A percentile compares a stretch with the other conserved stretches of the same genome.
These are phyloP conservation scores for Stellera chamaejasme DNA, from an alignment of 345 rosid genomes.

Conservation along the genomic window DNA sequence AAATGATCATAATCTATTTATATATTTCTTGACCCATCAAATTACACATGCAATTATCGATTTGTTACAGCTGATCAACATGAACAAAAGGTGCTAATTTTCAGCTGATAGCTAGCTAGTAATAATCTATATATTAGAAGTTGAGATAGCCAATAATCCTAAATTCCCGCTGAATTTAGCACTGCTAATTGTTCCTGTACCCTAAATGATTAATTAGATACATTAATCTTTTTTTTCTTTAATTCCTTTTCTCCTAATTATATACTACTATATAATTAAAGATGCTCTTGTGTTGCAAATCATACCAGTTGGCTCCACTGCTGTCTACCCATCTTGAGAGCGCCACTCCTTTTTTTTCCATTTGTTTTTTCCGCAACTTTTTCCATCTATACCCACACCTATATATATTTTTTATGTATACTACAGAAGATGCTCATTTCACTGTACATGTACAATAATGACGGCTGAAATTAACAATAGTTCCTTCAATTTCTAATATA, in stretches of 20 bases:
- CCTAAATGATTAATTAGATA: constrained; percentile 10
- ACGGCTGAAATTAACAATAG: too few relatives aligned
- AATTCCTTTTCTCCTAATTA: constrained; percentile 17
- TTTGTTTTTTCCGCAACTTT: constrained; percentile 13
- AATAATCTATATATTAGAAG: neutral
- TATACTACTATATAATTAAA: constrained; percentile 17
- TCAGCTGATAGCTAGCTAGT: neutral
- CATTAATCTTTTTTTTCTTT: neutral
- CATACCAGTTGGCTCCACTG: constrained; percentile 32
- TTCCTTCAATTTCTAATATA: too few relatives aligned
- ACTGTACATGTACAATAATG: too few relatives aligned
- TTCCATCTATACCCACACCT: constrained; percentile 9
- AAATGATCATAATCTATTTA: too few relatives aligned
- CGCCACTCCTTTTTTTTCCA: constrained; percentile 15
- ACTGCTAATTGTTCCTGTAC: constrained; percentile 38
- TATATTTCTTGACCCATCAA: too few relatives aligned
- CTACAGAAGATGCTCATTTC: too few relatives aligned
- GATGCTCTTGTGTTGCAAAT: constrained; percentile 9
- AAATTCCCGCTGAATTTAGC: constrained; percentile 35
- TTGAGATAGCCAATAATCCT: neutral
- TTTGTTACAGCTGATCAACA: too few relatives aligned
- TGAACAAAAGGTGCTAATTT: too few relatives aligned
- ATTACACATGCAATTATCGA: too few relatives aligned
- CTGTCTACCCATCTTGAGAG: constrained; percentile 23
- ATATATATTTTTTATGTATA: too few relatives aligned